A percentile compares a stretch with the other conserved stretches of the same genome.
These are phyloP conservation scores for Tetrahymena elliotti DNA, from an alignment of 73 alveolate genomes.

Conservation along the genomic window DNA sequence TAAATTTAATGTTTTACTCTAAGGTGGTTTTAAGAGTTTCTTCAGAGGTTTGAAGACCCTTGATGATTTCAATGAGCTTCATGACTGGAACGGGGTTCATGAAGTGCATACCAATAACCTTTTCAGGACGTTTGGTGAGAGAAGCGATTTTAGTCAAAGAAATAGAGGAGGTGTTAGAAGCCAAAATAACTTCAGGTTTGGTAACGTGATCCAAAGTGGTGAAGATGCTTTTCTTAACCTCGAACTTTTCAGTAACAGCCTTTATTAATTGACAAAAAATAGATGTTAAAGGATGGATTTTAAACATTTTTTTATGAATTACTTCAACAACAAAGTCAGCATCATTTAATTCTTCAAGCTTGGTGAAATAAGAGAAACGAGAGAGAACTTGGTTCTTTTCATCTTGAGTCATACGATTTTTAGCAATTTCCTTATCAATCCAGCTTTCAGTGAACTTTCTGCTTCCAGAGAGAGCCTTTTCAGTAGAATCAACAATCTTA, in stretches of 20 bases:
- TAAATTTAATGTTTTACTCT: neutral
- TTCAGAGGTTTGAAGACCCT: conserved; percentile 78
- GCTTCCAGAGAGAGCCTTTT: conserved; percentile 41
- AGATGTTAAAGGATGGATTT: neutral
- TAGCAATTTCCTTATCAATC: conserved; percentile 73
- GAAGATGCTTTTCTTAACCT: conserved; percentile 53
- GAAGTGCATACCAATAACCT: conserved; percentile 93
- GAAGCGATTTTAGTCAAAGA: conserved; percentile 92
- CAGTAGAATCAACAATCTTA: conserved; percentile 55
- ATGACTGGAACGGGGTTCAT: conserved; percentile 97
- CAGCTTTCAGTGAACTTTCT: conserved; percentile 48
- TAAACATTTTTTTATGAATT: neutral
- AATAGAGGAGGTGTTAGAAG: conserved; percentile 91
- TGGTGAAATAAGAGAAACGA: conserved; percentile 19
- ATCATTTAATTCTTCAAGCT: conserved; percentile 45
- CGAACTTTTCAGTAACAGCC: conserved; percentile 78
- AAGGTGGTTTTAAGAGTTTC: conserved; percentile 66
- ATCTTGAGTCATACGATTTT: conserved; percentile 48
- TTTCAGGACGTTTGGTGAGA: conserved; percentile 62
- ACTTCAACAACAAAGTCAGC: conserved; percentile 74
- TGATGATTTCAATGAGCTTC: conserved; percentile 87
- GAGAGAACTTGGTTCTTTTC: conserved; percentile 42
- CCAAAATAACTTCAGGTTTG: conserved; percentile 66
- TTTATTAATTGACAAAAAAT: neutral
- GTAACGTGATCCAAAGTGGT: conserved; percentile 32